phyloP scores from a whole-genome alignment of 331 rosid genomes.

The Acacia concinna region DNA sequence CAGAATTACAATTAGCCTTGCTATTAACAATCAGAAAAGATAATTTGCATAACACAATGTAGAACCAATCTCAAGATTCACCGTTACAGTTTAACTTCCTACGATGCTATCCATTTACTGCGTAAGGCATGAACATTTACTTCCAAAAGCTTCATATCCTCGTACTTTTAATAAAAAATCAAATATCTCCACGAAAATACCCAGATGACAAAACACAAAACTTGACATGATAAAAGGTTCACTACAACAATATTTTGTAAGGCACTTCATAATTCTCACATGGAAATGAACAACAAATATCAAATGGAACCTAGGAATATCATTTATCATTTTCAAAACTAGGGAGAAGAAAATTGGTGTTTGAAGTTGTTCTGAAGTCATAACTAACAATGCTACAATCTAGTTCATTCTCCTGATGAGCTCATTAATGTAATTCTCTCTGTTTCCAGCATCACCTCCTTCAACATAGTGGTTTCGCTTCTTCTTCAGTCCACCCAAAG shows the following conservation, averaged over 20 bases:
- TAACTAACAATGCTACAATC: slow-evolving; percentile 7
- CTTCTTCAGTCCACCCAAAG: slow-evolving; percentile 87
- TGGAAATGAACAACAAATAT: slow-evolving; percentile 13
- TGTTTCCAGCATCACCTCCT: slow-evolving; percentile 91
- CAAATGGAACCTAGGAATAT: slow-evolving; percentile 28
- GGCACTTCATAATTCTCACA: slow-evolving; percentile 24
- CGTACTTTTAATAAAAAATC: neutral
- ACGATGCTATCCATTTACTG: too few relatives aligned
- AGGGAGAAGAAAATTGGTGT: slow-evolving; percentile 2
- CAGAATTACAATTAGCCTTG: too few relatives aligned
- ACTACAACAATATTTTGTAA: neutral
- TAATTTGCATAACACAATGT: neutral
- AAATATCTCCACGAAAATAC: neutral
- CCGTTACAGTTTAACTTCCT: too few relatives aligned
- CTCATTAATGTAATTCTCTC: slow-evolving; percentile 80
- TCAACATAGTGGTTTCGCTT: slow-evolving; percentile 91
- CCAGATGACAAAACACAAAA: neutral
- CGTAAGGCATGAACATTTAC: too few relatives aligned
- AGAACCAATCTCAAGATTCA: neutral
- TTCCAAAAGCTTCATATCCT: too few relatives aligned
- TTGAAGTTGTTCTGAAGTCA: slow-evolving; percentile 21
- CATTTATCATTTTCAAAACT: slow-evolving; percentile 35
- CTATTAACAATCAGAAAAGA: too few relatives aligned
- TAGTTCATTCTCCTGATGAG: slow-evolving; percentile 90
- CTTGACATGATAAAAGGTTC: neutral